Evolutionary conservation across 768 basidiomycete species (phyloP), one percentile per base, ranked within the genome.

Genomic region (Macrolepiota dolichaula): DNA sequence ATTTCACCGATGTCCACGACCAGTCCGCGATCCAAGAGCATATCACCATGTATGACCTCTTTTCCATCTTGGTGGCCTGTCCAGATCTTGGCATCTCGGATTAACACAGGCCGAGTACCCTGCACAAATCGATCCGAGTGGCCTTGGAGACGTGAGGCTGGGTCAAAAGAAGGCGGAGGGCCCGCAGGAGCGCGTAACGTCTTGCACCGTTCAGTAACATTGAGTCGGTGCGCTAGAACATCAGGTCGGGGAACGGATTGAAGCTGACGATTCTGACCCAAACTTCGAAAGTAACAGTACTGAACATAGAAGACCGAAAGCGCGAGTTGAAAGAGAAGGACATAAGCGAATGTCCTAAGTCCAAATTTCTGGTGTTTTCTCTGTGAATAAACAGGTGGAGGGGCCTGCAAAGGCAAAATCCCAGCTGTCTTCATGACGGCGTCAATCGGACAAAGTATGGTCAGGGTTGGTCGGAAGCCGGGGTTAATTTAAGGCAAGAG

Each of bases 71-170:
- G 65, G 7, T 74, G 71, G 0, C 91, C 92, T 2, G 91, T 92
- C 92, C 92, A 94, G 29, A 94, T 81, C 4, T 82, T 85, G 10
- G 86, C 90, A 68, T 94, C 91, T 61, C 74, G 79, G 35, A 94
- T 77, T 27, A 86, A 73, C 1, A 80, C 76, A 1, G 85, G 69
- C 3, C 67, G 67, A 0, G 90, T 88, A 0, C 84, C 88, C 0
- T 69, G 69, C 6, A 77, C 82, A 62, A 77, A 83, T 29, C 87
- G 77, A 66, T 89, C 87, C 15, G 85, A 59, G 6, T 52, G 57
- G 87, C 35, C 71, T 65, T 11, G 37, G n/a, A 64, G 53, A 24
- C 68, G 66, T 15, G 65, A 59, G n/a, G 63, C 58, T 0, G 65
- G 59, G 24, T 58, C 36, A 57, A 69, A 71, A 4, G 65, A 64